Percentiles rank a stretch among this genome's conserved stretches.
Evolutionary conservation across 306 rosid genomes (phyloP).

Genomic region (Astragalus membranaceus): DNA sequence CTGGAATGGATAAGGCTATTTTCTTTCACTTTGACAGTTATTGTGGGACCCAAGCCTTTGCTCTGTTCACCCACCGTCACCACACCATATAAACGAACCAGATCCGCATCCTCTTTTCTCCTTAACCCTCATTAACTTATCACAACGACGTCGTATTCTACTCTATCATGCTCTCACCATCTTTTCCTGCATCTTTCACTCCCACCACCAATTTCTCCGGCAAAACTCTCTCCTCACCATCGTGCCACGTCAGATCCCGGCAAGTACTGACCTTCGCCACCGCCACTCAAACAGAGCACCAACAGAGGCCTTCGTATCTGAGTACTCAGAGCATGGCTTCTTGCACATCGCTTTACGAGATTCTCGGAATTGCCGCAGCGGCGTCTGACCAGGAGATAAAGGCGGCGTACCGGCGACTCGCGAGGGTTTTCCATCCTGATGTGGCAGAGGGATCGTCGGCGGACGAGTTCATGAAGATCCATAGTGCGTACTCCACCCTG

Average conservation of each 20-base stretch:
- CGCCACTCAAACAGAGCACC: not conserved
- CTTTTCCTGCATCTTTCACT: not conserved
- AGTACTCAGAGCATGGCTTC: conserved; percentile 14
- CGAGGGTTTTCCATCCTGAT: conserved; percentile 67
- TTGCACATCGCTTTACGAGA: conserved; percentile 49
- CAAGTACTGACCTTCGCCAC: conserved; percentile 6
- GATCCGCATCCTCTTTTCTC: not conserved
- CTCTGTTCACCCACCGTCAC: not conserved
- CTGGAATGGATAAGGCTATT: not conserved
- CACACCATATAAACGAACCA: not conserved
- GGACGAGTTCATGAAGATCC: conserved; percentile 56
- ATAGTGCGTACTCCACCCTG: conserved; percentile 64
- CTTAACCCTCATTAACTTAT: not conserved
- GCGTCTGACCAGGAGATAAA: conserved; percentile 69
- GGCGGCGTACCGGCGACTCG: conserved; percentile 65
- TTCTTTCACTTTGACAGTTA: not conserved
- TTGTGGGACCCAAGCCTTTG: not conserved
- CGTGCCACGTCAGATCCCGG: not conserved
- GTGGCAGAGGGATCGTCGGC: conserved; percentile 55
- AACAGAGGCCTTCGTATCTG: not conserved
- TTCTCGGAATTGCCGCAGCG: conserved; percentile 48
- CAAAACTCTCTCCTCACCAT: not conserved
- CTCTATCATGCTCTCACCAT: not conserved
- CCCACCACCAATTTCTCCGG: not conserved
- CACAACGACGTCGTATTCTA: not conserved